phyloP scores from a whole-genome alignment of 805 yeast species.

The Metschnikowia cerradonensis region DNA sequence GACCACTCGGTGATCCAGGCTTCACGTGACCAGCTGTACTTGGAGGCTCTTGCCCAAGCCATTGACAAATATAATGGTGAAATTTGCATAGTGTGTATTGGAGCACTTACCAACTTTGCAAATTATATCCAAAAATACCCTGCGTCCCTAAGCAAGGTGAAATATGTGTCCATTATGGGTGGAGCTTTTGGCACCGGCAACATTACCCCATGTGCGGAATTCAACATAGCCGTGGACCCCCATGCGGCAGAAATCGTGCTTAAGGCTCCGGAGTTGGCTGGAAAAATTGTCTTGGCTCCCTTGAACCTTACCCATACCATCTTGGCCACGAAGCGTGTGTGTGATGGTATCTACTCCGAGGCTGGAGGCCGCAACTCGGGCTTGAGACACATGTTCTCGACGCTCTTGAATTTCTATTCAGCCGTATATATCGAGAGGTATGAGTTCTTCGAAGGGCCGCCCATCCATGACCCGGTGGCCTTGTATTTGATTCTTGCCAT shows the following conservation, averaged over 20 bases:
- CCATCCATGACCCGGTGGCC: constrained; percentile 20
- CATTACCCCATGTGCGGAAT: constrained; percentile 57
- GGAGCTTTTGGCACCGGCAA: constrained; percentile 58
- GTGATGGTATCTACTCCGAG: constrained; percentile 19
- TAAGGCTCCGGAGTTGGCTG: constrained; percentile 40
- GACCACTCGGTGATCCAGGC: constrained; percentile 40
- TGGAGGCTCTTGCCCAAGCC: constrained; percentile 40
- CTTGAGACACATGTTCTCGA: constrained; percentile 9
- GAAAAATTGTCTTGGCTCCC: constrained; percentile 56
- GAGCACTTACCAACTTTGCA: constrained; percentile 73
- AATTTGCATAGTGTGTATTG: constrained; percentile 66
- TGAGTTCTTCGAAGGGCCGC: constrained; percentile 12
- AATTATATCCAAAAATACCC: constrained; percentile 53
- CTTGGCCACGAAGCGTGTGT: constrained; percentile 36
- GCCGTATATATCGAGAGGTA: constrained; percentile 11
- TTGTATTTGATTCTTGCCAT: constrained; percentile 13
- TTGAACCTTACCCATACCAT: constrained; percentile 69
- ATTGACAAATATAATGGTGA: constrained; percentile 42
- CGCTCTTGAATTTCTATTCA: constrained; percentile 12
- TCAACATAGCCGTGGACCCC: constrained; percentile 74
- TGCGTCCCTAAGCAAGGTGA: constrained; percentile 44
- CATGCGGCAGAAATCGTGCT: constrained; percentile 63
- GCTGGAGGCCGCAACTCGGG: constrained; percentile 4
- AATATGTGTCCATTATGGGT: constrained; percentile 69
- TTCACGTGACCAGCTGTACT: constrained; percentile 23